A percentile compares a stretch with the other conserved stretches of the same genome.
These are phyloP conservation scores for Globisporangium mamillatum DNA, from an alignment of 352 stramenopile species.

Conservation along the genomic window DNA sequence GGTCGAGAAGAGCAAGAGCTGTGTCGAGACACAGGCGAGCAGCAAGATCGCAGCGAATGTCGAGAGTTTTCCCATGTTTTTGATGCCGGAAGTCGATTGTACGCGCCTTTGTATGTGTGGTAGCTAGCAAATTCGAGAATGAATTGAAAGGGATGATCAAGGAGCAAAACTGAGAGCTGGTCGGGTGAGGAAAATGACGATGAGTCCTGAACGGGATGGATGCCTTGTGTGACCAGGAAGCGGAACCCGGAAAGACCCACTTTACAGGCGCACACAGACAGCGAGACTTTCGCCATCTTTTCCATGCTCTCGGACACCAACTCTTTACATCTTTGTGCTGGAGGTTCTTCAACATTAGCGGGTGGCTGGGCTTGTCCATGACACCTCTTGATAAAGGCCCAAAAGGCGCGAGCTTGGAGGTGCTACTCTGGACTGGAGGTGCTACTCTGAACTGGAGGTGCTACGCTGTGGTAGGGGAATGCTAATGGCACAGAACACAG, in stretches of 20 bases:
- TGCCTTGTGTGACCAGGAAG: neutral
- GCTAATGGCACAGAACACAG: neutral
- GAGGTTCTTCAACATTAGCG: neutral
- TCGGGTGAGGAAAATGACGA: neutral
- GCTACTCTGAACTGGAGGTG: neutral
- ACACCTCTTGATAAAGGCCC: neutral
- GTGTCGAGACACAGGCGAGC: neutral
- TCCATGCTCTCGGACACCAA: neutral
- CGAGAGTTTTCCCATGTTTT: neutral
- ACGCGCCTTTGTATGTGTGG: neutral
- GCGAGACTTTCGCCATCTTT: neutral
- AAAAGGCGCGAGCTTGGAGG: neutral
- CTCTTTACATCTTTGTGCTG: neutral
- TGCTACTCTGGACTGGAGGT: neutral
- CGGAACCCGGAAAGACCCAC: neutral
- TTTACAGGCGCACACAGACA: neutral
- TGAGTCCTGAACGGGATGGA: neutral
- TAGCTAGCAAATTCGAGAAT: constrained; percentile 1
- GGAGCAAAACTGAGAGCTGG: neutral
- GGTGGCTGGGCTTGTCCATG: neutral
- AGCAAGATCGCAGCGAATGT: neutral
- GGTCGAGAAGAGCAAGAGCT: constrained; percentile 6
- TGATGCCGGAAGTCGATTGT: neutral
- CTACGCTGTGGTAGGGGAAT: neutral
- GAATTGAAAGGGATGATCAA: neutral